These are phyloP conservation scores for Suhomyces coccinellae DNA, from an alignment of 1,139 yeast genomes.

Conservation along the genomic window DNA sequence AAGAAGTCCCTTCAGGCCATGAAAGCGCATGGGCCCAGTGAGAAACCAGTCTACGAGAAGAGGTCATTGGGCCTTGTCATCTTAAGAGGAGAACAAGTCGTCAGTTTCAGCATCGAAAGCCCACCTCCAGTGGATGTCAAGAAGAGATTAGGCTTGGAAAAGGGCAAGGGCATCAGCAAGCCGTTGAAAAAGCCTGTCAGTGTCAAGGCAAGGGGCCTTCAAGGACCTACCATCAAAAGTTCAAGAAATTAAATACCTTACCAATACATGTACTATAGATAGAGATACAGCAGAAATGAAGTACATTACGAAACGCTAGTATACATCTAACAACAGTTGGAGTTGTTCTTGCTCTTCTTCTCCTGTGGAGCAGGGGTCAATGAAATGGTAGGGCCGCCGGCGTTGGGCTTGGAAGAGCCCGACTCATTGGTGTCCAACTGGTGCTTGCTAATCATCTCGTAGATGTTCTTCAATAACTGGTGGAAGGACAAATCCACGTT, in stretches of 20 bases:
- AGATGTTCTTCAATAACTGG: slow-evolving; percentile 86
- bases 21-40: slow-evolving; percentile 33
- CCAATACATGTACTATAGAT: slow-evolving; percentile 4
- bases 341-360: slow-evolving; percentile 57
- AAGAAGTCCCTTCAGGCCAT: slow-evolving; percentile 53
- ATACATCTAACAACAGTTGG: slow-evolving; percentile 59
- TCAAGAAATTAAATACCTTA: slow-evolving; percentile 1
- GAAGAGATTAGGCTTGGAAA: slow-evolving; percentile 40
- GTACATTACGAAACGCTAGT: slow-evolving; percentile 5
- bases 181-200: slow-evolving; percentile 35
- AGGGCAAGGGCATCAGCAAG: slow-evolving; percentile 48
- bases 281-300: neutral
- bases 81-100: slow-evolving; percentile 84
- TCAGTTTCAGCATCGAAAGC: slow-evolving; percentile 80
- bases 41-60: slow-evolving; percentile 44
- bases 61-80: slow-evolving; percentile 79
- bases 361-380: slow-evolving; percentile 94
- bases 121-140: slow-evolving; percentile 60
- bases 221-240: slow-evolving; percentile 16
- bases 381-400: slow-evolving; percentile 85
- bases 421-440: slow-evolving; percentile 74
- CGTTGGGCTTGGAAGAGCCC: slow-evolving; percentile 47
- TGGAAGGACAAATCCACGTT: slow-evolving; percentile 95
- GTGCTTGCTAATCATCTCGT: slow-evolving; percentile 87
- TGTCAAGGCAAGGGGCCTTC: slow-evolving; percentile 13